Percentiles rank a stretch among this genome's conserved stretches.
Evolutionary conservation across 805 yeast genomes (phyloP).

Genomic region (Lipomyces spencermartinsiae): DNA sequence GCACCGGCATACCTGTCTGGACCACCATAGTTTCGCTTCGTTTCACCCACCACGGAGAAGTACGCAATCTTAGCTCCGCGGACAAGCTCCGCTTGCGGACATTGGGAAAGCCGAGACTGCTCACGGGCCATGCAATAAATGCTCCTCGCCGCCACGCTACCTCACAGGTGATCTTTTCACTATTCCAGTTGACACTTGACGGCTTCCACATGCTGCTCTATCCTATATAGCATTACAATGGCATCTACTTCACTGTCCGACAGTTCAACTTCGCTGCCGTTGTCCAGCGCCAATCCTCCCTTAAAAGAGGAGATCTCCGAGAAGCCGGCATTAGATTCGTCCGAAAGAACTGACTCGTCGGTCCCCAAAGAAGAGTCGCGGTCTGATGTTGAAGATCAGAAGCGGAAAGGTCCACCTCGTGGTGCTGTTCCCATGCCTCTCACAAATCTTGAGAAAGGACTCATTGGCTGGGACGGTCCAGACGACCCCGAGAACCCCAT

Average conservation of each 20-base stretch:
- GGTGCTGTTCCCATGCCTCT: slow-evolving; percentile 17
- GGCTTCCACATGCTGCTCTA: too few relatives aligned
- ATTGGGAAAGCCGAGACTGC: too few relatives aligned
- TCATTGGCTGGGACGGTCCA: slow-evolving; percentile 41
- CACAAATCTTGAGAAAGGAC: slow-evolving; percentile 27
- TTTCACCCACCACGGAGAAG: too few relatives aligned
- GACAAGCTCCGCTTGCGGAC: too few relatives aligned
- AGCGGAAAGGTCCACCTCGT: background rate
- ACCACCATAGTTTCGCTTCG: too few relatives aligned
- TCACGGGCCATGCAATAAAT: too few relatives aligned
- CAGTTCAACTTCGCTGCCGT: background rate
- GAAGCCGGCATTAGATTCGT: background rate
- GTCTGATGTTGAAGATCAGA: background rate
- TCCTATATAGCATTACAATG: background rate
- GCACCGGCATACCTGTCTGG: too few relatives aligned
- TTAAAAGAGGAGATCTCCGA: background rate
- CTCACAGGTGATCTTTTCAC: too few relatives aligned
- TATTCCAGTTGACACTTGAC: too few relatives aligned
- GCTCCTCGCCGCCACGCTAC: too few relatives aligned
- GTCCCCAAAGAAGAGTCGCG: background rate
- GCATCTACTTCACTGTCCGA: background rate
- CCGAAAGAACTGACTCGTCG: background rate
- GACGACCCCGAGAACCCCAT: slow-evolving; percentile 51
- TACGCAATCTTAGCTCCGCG: too few relatives aligned
- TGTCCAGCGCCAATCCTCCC: background rate